Evolutionary conservation across 2,329 filamentous ascomycete genomes (phyloP), one percentile per base, ranked within the genome.

Genomic region (Aspergillus latus): DNA sequence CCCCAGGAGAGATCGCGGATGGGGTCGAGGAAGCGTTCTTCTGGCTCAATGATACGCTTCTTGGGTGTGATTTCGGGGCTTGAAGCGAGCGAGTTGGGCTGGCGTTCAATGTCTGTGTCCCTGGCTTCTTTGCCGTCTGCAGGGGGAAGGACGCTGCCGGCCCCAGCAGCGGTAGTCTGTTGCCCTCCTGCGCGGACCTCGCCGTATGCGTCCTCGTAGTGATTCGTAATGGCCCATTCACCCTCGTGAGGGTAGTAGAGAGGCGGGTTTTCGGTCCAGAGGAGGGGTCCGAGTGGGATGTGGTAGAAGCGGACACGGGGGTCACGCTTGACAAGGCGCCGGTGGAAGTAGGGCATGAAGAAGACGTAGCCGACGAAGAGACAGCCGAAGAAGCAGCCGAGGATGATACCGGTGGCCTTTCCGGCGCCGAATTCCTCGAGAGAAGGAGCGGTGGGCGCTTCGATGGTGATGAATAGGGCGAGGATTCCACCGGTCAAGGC

Each of bases 401-500:
- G 46, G 10, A 69, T 61, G 16, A 68, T 69, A 1, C 66, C 66
- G 2, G 51, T 60, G 0, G 59, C 62, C 37, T 64, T 68, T 16
- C 66, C 66, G 28, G 57, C 64, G 13, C 66, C 66, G 36, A 68
- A 67, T 11, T 60, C 61, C 11, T 67, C 65, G 15, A 67, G 55
- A 0, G 62, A 64, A 9, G 65, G 63, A 1, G 61, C 65, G 5
- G 59, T 64, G 1, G 66, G 66, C 4, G 64, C 65, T 56, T 68
- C 65, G 57, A 81, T 71, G 47, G 88, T 78, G 55, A 89, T 82
- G 58, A 88, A 82, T 67, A 89, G 73, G 4, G 80, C 78, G 43
- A 81, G 76, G 51, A 82, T 59, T 15, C 73, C 78, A 43, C 72
- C 78, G 0, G 80, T 81, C 48, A 76, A 61, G 47, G 78, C 74